phyloP scores from a whole-genome alignment of 2,329 filamentous ascomycete species.

The Herpotrichia juniperi region DNA sequence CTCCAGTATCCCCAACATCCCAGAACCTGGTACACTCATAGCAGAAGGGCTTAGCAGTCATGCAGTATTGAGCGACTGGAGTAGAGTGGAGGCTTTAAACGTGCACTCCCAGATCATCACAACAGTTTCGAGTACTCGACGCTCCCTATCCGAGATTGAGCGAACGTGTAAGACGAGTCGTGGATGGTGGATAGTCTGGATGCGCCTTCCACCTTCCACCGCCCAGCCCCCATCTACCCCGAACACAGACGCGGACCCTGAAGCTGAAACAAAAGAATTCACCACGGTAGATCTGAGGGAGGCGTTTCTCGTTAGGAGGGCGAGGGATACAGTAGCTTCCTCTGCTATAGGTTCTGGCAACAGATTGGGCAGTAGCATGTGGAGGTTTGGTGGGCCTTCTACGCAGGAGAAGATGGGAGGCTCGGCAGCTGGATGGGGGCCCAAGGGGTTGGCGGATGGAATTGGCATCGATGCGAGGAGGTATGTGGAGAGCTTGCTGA shows the following conservation, averaged over 20 bases:
- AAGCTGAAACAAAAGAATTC: constrained; percentile 23
- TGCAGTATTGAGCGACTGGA: constrained; percentile 46
- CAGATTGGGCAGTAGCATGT: constrained; percentile 40
- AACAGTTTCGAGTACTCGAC: constrained; percentile 60
- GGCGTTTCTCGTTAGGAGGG: constrained; percentile 51
- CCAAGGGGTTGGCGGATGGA: constrained; percentile 69
- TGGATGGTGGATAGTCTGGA: constrained; percentile 73
- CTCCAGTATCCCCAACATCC: constrained; percentile 69
- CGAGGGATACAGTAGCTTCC: constrained; percentile 38
- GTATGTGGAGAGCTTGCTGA: constrained; percentile 76
- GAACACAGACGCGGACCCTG: not conserved
- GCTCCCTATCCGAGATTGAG: constrained; percentile 56
- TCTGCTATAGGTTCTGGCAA: constrained; percentile 24
- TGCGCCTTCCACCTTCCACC: constrained; percentile 54
- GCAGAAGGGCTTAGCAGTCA: constrained; percentile 44
- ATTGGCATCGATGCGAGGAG: constrained; percentile 78
- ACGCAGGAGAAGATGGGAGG: constrained; percentile 41
- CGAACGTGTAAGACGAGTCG: constrained; percentile 66
- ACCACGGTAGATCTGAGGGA: constrained; percentile 43
- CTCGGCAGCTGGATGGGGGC: constrained; percentile 59
- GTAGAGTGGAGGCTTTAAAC: constrained; percentile 64
- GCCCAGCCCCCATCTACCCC: not conserved
- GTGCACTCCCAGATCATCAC: constrained; percentile 66
- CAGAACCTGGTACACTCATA: constrained; percentile 55
- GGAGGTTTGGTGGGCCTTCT: constrained; percentile 33